These are phyloP conservation scores for Ceratocystis papillata DNA, from an alignment of 2,329 filamentous ascomycete species.

Conservation along the genomic window DNA sequence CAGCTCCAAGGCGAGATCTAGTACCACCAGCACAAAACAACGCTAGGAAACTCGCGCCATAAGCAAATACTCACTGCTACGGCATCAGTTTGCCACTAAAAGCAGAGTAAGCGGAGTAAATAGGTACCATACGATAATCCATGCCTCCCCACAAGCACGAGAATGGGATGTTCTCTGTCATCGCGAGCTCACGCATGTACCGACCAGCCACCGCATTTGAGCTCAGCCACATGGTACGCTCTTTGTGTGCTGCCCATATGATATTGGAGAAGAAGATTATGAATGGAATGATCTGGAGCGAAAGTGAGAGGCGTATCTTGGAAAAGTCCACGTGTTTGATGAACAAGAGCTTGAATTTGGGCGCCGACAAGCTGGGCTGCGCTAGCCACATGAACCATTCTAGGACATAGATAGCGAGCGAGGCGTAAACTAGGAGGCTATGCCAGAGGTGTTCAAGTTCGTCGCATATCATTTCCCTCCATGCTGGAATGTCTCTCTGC, in stretches of 20 bases:
- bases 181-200: conserved; percentile 4
- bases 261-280: background rate
- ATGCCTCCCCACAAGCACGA: background rate
- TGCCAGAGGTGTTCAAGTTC: background rate
- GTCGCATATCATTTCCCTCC: background rate
- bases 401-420: background rate
- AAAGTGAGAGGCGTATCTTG: background rate
- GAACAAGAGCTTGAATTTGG: background rate
- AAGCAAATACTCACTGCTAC: background rate
- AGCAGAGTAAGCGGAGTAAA: background rate
- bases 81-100: too few relatives aligned
- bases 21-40: background rate
- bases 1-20: background rate
- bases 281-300: background rate
- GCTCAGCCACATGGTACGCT: background rate
- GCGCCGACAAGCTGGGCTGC: background rate
- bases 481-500: background rate
- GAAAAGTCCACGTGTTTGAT: background rate
- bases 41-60: background rate
- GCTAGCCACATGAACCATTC: background rate
- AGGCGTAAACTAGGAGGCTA: background rate
- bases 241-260: background rate
- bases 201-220: background rate
- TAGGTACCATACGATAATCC: background rate
- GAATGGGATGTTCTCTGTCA: background rate